These are phyloP conservation scores for Solanum etuberosum DNA, from an alignment of 257 asterid genomes.

Conservation along the genomic window DNA sequence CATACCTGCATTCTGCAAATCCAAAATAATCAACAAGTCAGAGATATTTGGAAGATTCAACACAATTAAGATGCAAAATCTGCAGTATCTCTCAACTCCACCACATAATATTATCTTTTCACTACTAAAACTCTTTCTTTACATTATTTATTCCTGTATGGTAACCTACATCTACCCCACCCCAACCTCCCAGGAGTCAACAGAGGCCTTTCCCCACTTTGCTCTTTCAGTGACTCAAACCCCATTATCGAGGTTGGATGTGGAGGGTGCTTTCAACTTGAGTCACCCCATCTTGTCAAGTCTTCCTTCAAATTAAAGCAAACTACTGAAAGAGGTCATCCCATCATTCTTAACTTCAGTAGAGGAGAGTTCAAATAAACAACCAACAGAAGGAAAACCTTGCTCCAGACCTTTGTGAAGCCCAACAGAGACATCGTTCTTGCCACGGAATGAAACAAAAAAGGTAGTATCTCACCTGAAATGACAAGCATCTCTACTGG, in stretches of 20 bases:
- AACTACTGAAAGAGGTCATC: too few relatives aligned
- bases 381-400: too few relatives aligned
- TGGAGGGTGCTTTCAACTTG: not conserved
- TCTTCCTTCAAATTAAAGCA: too few relatives aligned
- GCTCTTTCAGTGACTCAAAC: not conserved
- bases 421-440: too few relatives aligned
- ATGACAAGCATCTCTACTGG: too few relatives aligned
- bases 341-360: too few relatives aligned
- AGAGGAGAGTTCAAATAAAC: too few relatives aligned
- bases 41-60: not conserved
- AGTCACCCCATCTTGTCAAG: not conserved
- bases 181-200: not conserved
- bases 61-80: not conserved
- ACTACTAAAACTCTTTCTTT: not conserved
- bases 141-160: not conserved
- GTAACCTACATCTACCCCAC: not conserved
- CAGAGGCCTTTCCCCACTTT: not conserved
- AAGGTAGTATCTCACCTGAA: too few relatives aligned
- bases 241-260: not conserved
- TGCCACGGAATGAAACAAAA: too few relatives aligned
- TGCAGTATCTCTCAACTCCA: not conserved
- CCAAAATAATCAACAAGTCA: not conserved
- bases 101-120: not conserved
- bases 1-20: constrained; percentile 52
- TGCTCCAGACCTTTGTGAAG: too few relatives aligned